phyloP scores from a whole-genome alignment of 116 monocot genomes.

The Papilionanthe hybrid region DNA sequence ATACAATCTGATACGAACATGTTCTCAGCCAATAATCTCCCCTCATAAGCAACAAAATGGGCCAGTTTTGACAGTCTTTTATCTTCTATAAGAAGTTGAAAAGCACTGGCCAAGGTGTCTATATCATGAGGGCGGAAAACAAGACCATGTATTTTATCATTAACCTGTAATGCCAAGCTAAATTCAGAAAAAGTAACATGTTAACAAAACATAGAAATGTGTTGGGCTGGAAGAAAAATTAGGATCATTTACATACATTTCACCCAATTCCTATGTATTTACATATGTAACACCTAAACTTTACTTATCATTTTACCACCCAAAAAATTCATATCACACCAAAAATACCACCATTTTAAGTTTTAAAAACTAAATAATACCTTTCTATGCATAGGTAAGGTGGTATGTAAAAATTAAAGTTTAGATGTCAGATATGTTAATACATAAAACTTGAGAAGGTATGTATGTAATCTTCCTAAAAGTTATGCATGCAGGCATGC shows the following conservation, averaged over 20 bases:
- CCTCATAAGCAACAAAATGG: constrained; percentile 38
- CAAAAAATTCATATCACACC: no score
- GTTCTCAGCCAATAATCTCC: constrained; percentile 44
- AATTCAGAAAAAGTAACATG: background rate
- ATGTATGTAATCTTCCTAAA: no score
- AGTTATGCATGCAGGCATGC: background rate
- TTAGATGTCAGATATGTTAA: no score
- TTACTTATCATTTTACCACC: no score
- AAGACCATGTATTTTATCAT: constrained; percentile 53
- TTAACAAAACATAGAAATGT: background rate
- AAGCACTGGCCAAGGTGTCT: constrained; percentile 46
- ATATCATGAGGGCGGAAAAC: constrained; percentile 44
- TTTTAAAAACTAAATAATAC: no score
- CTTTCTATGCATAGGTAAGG: no score
- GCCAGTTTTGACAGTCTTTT: constrained; percentile 41
- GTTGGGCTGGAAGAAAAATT: background rate
- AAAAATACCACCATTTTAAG: no score
- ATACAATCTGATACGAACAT: constrained; percentile 69
- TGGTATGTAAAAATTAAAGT: no score
- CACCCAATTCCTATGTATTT: no score
- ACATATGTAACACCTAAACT: no score
- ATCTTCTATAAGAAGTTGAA: constrained; percentile 49
- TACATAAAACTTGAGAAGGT: no score
- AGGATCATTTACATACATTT: no score
- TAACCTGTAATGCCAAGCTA: constrained; percentile 41